Evolutionary conservation across 1,139 yeast genomes (phyloP), one percentile per base, ranked within the genome.

Genomic region (Kazachstania sp.): DNA sequence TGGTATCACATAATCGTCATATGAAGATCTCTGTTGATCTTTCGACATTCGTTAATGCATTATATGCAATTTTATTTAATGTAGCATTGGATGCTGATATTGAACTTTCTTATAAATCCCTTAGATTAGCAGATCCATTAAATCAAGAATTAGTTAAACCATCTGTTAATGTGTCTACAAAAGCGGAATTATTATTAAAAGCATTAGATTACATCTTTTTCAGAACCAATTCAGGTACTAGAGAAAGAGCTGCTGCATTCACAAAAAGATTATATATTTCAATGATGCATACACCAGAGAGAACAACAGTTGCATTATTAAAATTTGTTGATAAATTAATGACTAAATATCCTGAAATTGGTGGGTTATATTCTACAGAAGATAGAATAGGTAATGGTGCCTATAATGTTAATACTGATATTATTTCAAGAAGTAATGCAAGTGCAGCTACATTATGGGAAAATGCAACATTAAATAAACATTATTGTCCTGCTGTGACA

Each of bases 391-490:
- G 86, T 15, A 78, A 82, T 52, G 96, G 96, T 48, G 71, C 74
- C 5, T 83, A 83, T 60, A 78, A 81, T 34, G 73, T 82, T 56
- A 87, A 82, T 46, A 75, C 78, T 29, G 76, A 76, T 41, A 82
- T 78, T 43, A 78, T 87, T 9, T 87, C 84, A 56, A 78, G 94
- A 64, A 72, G 85, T 55, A 88, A 90, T 60, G 77, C 95, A 3
- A 90, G 83, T 44, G 94, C 94, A 13, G 95, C 97, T 1, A 83
- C 88, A 0, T 69, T 90, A 43, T 92, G 96, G 95, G 97, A 92
- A 61, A 79, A 81, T 47, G 81, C 82, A 3, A 66, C 90, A 45
- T 70, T 92, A 50, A 83, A 83, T 51, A 78, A 81, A 52, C 97
- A 92, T 65, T 92, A 85, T 63, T 78, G 87, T 54, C 94, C 95